phyloP scores from a whole-genome alignment of 1,284 basidiomycete genomes.

The Cryptococcus sp. region DNA sequence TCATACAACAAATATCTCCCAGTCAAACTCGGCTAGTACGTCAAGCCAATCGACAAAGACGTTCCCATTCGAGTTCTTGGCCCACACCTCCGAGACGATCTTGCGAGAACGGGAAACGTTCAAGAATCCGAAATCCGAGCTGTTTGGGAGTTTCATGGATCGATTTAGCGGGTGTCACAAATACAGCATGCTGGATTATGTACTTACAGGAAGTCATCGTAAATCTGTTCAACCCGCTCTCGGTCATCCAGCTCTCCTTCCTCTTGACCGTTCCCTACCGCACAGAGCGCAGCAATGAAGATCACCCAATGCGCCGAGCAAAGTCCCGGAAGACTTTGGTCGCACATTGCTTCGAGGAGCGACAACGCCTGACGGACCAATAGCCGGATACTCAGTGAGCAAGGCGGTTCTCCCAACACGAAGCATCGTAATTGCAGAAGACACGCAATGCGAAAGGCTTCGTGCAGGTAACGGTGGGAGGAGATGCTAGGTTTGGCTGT shows the following conservation, averaged over 20 bases:
- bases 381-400: conserved; percentile 29
- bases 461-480: conserved; percentile 41
- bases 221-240: conserved; percentile 31
- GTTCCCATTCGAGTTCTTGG: conserved; percentile 26
- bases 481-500: conserved; percentile 33
- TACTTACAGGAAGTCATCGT: conserved; percentile 34
- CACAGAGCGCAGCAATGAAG: conserved; percentile 36
- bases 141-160: conserved; percentile 3
- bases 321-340: conserved; percentile 34
- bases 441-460: conserved; percentile 38
- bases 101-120: conserved; percentile 36
- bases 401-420: conserved; percentile 35
- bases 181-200: background rate
- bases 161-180: background rate
- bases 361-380: conserved; percentile 37
- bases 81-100: conserved; percentile 40
- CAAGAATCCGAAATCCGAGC: conserved; percentile 30
- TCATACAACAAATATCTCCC: conserved; percentile 39
- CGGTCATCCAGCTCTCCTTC: conserved; percentile 29
- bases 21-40: conserved; percentile 35
- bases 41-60: conserved; percentile 41
- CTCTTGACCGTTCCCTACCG: conserved; percentile 21
- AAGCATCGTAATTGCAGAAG: conserved; percentile 33
- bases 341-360: conserved; percentile 40
- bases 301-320: conserved; percentile 42